These are phyloP conservation scores for Saccharomyces pastorianus DNA, from an alignment of 1,139 yeast species.

Conservation along the genomic window DNA sequence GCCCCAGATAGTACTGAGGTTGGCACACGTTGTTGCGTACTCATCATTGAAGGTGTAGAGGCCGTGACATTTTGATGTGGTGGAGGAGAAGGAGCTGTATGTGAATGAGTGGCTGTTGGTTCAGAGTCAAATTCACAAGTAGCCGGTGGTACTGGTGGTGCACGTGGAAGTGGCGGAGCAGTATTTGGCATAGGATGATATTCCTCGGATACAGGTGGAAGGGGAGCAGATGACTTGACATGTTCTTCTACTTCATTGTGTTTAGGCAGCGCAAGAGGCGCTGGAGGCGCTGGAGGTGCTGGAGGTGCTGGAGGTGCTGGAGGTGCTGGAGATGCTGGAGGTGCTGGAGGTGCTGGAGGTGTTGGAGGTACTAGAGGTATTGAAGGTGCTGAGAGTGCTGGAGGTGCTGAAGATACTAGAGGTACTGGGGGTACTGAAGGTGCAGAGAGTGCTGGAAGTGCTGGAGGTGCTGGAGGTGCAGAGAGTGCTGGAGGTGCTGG, in stretches of 20 bases:
- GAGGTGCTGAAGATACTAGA: slow-evolving; percentile 1
- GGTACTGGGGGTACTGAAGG: neutral
- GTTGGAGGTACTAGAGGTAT: neutral
- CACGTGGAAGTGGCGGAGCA: neutral
- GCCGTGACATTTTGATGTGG: neutral
- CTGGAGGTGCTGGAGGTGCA: neutral
- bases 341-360: slow-evolving; percentile 8
- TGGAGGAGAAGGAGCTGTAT: neutral
- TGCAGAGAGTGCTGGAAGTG: neutral
- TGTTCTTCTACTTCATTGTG: too few species aligned
- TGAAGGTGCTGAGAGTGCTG: neutral
- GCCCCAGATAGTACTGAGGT: neutral
- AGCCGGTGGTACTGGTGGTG: slow-evolving; percentile 4
- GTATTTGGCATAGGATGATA: neutral
- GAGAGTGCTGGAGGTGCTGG: neutral
- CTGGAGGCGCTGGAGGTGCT: slow-evolving; percentile 7
- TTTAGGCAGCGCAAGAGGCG: neutral
- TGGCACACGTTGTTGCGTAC: neutral
- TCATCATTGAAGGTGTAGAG: neutral
- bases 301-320: neutral
- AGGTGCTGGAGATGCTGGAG: slow-evolving; percentile 6
- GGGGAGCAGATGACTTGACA: too few species aligned
- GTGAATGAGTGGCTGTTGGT: neutral
- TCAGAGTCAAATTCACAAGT: neutral
- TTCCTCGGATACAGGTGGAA: neutral